Conservation (phyloP, 345 rosid species). For the rapeseed (Brassica napus) region DNA sequence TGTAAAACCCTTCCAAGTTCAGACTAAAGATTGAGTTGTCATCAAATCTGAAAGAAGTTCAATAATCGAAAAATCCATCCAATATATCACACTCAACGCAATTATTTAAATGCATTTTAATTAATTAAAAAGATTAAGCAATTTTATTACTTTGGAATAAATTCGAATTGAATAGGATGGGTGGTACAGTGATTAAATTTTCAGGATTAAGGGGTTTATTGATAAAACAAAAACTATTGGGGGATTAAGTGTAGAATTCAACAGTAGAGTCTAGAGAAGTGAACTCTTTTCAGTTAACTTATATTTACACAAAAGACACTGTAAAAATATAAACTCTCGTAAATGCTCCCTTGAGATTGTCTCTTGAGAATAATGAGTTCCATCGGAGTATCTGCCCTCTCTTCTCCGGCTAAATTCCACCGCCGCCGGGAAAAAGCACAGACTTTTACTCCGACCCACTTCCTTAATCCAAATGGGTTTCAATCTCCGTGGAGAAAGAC, state of each 20-base stretch:
- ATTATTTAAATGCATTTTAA: neutral
- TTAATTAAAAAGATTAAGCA: neutral
- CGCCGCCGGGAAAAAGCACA: conserved; percentile 29
- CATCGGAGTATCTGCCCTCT: conserved; percentile 15
- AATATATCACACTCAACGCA: neutral
- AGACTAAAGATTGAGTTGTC: neutral
- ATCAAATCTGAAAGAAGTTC: neutral
- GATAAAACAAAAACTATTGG: neutral
- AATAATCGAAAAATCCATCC: neutral
- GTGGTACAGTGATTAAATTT: neutral
- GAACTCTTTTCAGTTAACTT: too few relatives aligned
- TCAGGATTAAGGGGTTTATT: neutral
- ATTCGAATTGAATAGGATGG: neutral
- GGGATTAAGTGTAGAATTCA: neutral
- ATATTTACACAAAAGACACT: neutral
- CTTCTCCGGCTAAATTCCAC: conserved; percentile 26
- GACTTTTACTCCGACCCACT: conserved; percentile 6
- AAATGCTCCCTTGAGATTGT: neutral
- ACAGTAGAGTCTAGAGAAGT: neutral
- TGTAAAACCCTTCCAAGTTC: neutral
- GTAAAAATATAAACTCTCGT: neutral
- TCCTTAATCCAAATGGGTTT: conserved; percentile 15
- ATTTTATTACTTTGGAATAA: neutral
- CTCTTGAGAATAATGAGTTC: conserved; percentile 17
- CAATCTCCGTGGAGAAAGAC: conserved; percentile 26